Percentiles rank a stretch among this genome's conserved stretches.
phyloP scores from a whole-genome alignment of 345 rosid genomes.

The Murraya koenigii region DNA sequence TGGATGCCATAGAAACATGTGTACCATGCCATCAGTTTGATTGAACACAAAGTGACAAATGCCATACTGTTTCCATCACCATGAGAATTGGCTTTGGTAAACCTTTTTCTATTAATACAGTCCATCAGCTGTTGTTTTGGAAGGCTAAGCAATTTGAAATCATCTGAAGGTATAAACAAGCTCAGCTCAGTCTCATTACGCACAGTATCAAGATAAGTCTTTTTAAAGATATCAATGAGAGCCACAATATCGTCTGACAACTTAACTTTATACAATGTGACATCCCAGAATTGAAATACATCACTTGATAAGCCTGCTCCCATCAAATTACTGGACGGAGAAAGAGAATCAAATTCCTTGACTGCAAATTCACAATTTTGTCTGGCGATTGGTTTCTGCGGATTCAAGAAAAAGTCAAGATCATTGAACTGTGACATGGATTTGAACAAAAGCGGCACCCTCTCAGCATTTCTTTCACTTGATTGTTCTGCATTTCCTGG shows the following conservation, averaged over 20 bases:
- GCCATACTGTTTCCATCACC: constrained; percentile 39
- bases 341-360: constrained; percentile 23
- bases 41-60: constrained; percentile 43
- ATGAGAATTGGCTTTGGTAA: constrained; percentile 23
- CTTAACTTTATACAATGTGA: constrained; percentile 37
- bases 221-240: constrained; percentile 39
- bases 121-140: constrained; percentile 49
- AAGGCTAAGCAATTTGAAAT: constrained; percentile 42
- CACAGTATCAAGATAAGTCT: constrained; percentile 50
- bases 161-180: constrained; percentile 33
- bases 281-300: constrained; percentile 29
- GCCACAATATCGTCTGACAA: constrained; percentile 42
- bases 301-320: constrained; percentile 26
- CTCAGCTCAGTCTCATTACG: constrained; percentile 42
- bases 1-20: constrained; percentile 57
- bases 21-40: constrained; percentile 64
- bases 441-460: constrained; percentile 50
- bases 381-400: constrained; percentile 42
- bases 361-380: constrained; percentile 33
- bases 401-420: constrained; percentile 89
- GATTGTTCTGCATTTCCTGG: constrained; percentile 26
- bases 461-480: constrained; percentile 38
- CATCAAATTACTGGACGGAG: constrained; percentile 23
- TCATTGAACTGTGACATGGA: constrained; percentile 73
- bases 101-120: constrained; percentile 36